phyloP scores from a whole-genome alignment of 2,329 filamentous ascomycete genomes.

The Simplicillium sp. region DNA sequence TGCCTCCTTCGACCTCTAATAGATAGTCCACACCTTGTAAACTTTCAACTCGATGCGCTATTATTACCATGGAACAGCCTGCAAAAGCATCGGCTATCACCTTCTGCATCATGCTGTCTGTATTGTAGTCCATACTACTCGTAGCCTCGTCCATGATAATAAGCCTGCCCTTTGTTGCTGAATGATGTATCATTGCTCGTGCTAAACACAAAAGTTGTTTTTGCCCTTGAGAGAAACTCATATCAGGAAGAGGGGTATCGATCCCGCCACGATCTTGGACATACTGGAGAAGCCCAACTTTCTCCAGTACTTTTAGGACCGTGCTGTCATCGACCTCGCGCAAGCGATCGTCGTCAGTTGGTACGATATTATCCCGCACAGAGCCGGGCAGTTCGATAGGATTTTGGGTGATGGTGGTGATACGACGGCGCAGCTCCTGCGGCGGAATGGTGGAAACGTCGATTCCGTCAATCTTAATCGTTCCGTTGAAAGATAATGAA shows the following conservation, averaged over 20 bases:
- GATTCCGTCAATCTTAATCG: conserved; percentile 30
- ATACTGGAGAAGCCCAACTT: conserved; percentile 27
- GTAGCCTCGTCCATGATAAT: conserved; percentile 2
- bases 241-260: conserved; percentile 16
- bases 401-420: conserved; percentile 36
- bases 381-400: conserved; percentile 29
- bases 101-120: background rate
- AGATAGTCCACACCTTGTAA: background rate
- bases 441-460: conserved; percentile 28
- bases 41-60: conserved; percentile 1
- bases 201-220: conserved; percentile 4
- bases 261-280: conserved; percentile 24
- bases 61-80: background rate
- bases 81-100: background rate
- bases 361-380: conserved; percentile 34
- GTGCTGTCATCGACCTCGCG: conserved; percentile 15
- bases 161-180: background rate
- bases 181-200: conserved; percentile 8
- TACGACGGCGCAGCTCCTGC: conserved; percentile 25
- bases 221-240: conserved; percentile 20
- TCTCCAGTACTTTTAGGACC: conserved; percentile 27
- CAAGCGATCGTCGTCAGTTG: conserved; percentile 14
- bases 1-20: conserved; percentile 3
- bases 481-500: conserved; percentile 24
- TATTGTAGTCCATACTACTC: conserved; percentile 1